These are phyloP conservation scores for Ceratobasidium theobromae DNA, from an alignment of 1,284 basidiomycete species.

Conservation along the genomic window DNA sequence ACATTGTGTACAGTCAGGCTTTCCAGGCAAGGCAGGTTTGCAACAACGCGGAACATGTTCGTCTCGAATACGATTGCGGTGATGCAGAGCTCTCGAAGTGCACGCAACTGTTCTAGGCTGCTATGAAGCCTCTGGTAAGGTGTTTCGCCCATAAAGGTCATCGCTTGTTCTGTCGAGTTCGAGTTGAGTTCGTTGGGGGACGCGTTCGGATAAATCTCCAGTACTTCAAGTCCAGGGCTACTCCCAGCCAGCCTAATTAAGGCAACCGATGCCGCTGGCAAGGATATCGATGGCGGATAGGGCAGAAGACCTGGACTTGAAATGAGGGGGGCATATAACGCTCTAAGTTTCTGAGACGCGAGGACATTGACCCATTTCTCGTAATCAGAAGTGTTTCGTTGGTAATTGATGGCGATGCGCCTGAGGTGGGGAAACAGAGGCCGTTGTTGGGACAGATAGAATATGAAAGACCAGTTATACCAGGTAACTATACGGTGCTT, in stretches of 20 bases:
- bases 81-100: not conserved
- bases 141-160: not conserved
- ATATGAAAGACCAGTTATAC: not conserved
- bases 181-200: conserved; percentile 3
- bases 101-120: not conserved
- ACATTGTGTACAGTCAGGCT: not conserved
- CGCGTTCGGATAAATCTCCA: not conserved
- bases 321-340: not conserved
- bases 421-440: not conserved
- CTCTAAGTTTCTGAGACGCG: not conserved
- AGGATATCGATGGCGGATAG: not conserved
- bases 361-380: not conserved
- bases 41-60: not conserved
- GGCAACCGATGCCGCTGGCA: not conserved
- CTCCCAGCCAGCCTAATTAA: not conserved
- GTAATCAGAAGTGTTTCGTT: too few species aligned
- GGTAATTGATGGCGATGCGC: not conserved
- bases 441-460: not conserved
- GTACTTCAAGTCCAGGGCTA: not conserved
- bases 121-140: not conserved
- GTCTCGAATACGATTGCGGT: not conserved
- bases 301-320: not conserved
- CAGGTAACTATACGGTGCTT: not conserved
- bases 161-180: not conserved
- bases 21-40: not conserved